Percentiles rank a stretch among this genome's conserved stretches.
These are phyloP conservation scores for Euphrasia confusa DNA, from an alignment of 257 asterid species.

Conservation along the genomic window DNA sequence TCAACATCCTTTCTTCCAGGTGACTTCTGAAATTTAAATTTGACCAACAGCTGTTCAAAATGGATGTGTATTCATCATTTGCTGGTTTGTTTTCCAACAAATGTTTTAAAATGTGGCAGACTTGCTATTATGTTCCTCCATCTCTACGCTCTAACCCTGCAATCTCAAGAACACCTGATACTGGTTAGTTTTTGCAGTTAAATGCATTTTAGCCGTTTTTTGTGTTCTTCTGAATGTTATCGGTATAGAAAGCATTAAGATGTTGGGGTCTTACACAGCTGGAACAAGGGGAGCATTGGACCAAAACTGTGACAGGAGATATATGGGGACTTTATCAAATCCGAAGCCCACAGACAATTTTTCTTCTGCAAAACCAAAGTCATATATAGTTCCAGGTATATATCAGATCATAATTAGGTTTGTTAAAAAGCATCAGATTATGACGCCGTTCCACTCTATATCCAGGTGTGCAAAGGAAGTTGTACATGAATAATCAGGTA, in stretches of 20 bases:
- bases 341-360: conserved; percentile 45
- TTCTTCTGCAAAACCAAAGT: conserved; percentile 43
- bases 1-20: conserved; percentile 96
- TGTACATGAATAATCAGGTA: neutral
- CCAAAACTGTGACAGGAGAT: conserved; percentile 43
- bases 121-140: conserved; percentile 80
- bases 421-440: too few relatives aligned
- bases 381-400: conserved; percentile 45
- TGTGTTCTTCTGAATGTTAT: conserved; percentile 5
- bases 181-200: conserved; percentile 49
- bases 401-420: neutral
- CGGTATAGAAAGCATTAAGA: neutral
- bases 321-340: conserved; percentile 35
- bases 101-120: conserved; percentile 42
- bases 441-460: too few relatives aligned
- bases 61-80: neutral
- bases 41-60: neutral
- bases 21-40: conserved; percentile 23
- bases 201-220: neutral
- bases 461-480: neutral
- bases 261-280: conserved; percentile 38
- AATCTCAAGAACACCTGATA: conserved; percentile 56
- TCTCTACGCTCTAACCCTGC: conserved; percentile 65
- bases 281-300: conserved; percentile 43
- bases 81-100: conserved; percentile 6